phyloP scores from a whole-genome alignment of 139 green algal genomes.

The Mychonastes homosphaera region DNA sequence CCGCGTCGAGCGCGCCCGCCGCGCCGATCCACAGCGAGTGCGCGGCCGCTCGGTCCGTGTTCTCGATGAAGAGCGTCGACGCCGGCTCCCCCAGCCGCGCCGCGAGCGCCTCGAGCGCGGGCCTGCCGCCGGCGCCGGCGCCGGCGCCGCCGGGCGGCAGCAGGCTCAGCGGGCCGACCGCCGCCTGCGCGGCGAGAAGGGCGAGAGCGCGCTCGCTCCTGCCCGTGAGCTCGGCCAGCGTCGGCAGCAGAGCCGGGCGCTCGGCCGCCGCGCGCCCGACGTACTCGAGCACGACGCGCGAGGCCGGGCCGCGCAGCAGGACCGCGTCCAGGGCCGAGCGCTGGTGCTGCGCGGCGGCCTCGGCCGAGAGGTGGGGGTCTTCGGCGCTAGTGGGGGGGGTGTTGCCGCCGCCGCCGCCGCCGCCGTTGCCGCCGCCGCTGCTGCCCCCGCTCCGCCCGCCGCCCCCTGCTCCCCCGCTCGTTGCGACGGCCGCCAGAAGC shows the following conservation, averaged over 20 bases:
- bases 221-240: slow-evolving; percentile 4
- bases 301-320: slow-evolving; percentile 1
- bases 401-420: too few species aligned
- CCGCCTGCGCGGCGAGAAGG: background rate
- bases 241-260: slow-evolving; percentile 5
- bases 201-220: background rate
- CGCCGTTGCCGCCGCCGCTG: too few species aligned
- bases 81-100: background rate
- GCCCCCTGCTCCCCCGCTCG: too few species aligned
- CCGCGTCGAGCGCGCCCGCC: too few species aligned
- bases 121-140: background rate
- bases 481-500: too few species aligned
- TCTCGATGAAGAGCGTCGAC: background rate
- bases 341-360: background rate
- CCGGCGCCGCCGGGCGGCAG: background rate
- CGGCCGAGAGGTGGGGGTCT: background rate
- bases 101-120: slow-evolving; percentile 7
- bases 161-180: background rate
- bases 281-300: slow-evolving; percentile 1
- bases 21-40: slow-evolving; percentile 9
- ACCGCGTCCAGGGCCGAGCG: slow-evolving; percentile 3
- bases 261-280: background rate
- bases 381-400: background rate
- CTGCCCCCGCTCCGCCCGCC: too few species aligned
- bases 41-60: slow-evolving; percentile 2